These are phyloP conservation scores for Taphrina confusa DNA, from an alignment of 1,139 yeast genomes.

Conservation along the genomic window DNA sequence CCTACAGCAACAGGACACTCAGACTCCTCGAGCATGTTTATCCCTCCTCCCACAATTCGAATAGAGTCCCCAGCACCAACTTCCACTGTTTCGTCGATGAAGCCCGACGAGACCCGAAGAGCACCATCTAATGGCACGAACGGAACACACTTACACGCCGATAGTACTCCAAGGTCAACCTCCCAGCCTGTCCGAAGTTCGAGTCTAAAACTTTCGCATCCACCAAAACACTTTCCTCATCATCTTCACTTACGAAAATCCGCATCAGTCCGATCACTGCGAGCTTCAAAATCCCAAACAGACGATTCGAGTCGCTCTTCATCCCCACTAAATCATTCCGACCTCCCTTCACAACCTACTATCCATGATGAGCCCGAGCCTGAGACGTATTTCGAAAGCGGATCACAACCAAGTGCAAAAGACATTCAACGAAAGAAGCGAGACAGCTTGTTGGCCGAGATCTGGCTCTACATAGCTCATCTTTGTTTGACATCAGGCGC, in stretches of 20 bases:
- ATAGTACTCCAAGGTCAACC: neutral
- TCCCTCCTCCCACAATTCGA: constrained; percentile 1
- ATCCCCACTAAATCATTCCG: constrained; percentile 9
- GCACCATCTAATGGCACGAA: neutral
- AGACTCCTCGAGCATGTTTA: no score
- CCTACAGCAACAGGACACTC: no score
- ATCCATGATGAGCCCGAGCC: neutral
- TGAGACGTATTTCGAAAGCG: neutral
- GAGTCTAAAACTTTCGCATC: neutral
- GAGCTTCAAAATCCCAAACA: neutral
- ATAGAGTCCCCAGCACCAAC: neutral
- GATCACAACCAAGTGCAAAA: neutral
- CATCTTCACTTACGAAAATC: neutral
- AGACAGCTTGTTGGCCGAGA: constrained; percentile 3
- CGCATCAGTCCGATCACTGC: neutral
- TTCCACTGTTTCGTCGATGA: neutral
- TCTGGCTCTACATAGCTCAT: constrained; percentile 14
- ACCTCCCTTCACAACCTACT: neutral
- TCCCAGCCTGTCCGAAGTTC: constrained; percentile 1
- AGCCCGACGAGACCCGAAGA: neutral
- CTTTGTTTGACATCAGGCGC: neutral
- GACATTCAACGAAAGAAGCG: neutral
- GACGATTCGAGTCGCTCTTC: constrained; percentile 7
- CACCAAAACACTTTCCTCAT: neutral
- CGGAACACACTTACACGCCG: neutral